phyloP scores from a whole-genome alignment of 2,329 filamentous ascomycete species.

The Elsinoe perseae region DNA sequence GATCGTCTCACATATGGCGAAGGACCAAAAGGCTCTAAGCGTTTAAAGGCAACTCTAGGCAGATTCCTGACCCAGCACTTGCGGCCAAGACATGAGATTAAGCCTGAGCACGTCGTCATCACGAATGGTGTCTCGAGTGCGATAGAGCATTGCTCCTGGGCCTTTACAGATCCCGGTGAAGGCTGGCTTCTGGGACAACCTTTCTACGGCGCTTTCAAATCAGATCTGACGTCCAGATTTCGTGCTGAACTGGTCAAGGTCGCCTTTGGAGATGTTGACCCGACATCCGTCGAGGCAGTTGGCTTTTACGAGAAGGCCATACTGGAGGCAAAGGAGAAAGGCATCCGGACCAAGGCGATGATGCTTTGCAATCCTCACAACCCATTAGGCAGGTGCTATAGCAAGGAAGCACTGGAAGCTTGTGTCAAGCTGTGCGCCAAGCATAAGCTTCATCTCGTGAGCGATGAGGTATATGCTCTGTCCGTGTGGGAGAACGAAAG shows the following conservation, averaged over 20 bases:
- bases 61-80: conserved; percentile 38
- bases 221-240: conserved; percentile 34
- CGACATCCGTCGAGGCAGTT: conserved; percentile 31
- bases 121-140: conserved; percentile 38
- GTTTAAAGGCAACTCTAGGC: conserved; percentile 36
- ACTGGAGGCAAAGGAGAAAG: conserved; percentile 25
- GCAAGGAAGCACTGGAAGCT: conserved; percentile 22
- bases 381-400: conserved; percentile 32
- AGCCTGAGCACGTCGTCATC: conserved; percentile 33
- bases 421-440: conserved; percentile 27
- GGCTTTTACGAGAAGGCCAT: conserved; percentile 35
- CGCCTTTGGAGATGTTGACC: conserved; percentile 32
- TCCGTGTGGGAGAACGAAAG: conserved; percentile 24
- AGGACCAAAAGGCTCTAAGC: conserved; percentile 31
- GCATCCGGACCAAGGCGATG: conserved; percentile 34
- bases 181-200: conserved; percentile 41
- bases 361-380: conserved; percentile 41
- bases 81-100: conserved; percentile 29
- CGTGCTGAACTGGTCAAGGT: conserved; percentile 33
- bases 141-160: conserved; percentile 37
- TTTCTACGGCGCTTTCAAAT: conserved; percentile 42
- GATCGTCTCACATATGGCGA: conserved; percentile 37
- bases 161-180: conserved; percentile 38
- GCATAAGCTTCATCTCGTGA: conserved; percentile 29
- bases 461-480: conserved; percentile 34